Percentiles rank a stretch among this genome's conserved stretches.
Conservation (phyloP, 331 rosid species). For the Cucumis variabilis region DNA sequence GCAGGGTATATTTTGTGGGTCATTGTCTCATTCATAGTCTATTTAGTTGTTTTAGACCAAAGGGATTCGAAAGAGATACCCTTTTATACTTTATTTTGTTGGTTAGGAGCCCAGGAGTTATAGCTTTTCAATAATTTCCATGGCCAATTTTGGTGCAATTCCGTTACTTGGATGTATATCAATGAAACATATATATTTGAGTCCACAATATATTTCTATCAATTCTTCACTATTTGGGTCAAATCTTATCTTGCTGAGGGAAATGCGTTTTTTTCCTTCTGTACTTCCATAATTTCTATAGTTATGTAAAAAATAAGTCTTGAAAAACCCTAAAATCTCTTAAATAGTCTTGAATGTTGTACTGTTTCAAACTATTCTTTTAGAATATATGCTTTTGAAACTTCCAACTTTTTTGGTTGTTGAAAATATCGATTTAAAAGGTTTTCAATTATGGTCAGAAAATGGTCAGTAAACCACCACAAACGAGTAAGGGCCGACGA, state of each 20-base stretch:
- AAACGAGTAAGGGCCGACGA: too few species aligned
- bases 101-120: constrained; percentile 14
- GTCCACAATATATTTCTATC: background rate
- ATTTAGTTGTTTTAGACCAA: constrained; percentile 8
- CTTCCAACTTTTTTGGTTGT: too few species aligned
- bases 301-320: background rate
- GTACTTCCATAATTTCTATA: background rate
- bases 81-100: constrained; percentile 10
- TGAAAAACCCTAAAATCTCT: background rate
- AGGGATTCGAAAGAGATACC: background rate
- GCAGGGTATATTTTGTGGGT: background rate
- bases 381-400: too few species aligned
- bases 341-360: background rate
- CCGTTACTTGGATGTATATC: constrained; percentile 11
- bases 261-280: background rate
- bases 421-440: too few species aligned
- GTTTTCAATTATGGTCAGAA: background rate
- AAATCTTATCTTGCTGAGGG: background rate
- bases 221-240: background rate
- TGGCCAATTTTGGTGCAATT: constrained; percentile 25
- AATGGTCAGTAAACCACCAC: too few species aligned
- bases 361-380: background rate
- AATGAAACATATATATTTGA: background rate
- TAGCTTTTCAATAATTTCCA: background rate
- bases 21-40: constrained; percentile 20